These are phyloP conservation scores for Carex cristatella DNA, from an alignment of 176 grass and related monocot genomes.

Conservation along the genomic window DNA sequence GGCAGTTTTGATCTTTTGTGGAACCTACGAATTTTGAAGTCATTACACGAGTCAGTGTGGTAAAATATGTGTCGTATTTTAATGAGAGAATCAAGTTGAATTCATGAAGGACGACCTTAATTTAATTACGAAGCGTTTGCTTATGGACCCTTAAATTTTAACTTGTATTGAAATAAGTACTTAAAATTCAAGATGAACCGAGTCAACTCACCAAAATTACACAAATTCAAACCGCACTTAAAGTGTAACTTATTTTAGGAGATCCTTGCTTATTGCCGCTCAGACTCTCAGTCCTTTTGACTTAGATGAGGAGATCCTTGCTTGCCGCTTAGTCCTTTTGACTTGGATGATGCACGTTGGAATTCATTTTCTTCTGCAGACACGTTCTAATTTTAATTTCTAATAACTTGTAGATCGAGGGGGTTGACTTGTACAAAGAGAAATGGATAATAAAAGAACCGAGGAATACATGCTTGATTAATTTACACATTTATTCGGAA, in stretches of 20 bases:
- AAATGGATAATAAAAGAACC: not conserved
- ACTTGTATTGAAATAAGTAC: not conserved
- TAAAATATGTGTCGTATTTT: not conserved
- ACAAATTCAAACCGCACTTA: not conserved
- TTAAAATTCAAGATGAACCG: not conserved
- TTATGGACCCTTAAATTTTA: not conserved
- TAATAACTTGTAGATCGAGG: not conserved
- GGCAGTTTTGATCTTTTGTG: not conserved
- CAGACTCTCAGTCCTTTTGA: no score
- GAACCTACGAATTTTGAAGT: not conserved
- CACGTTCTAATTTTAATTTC: not conserved
- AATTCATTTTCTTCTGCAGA: not conserved
- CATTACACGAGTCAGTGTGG: not conserved
- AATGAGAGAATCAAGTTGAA: no score
- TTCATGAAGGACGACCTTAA: no score
- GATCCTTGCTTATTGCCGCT: no score
- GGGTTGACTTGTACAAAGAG: not conserved
- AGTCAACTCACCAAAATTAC: not conserved
- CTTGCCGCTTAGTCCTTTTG: no score
- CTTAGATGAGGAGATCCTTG: no score
- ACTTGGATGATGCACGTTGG: not conserved
- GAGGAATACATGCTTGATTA: not conserved
- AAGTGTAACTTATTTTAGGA: no score
- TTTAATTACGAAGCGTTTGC: no score
- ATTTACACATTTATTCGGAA: not conserved